Percentiles rank a stretch among this genome's conserved stretches.
These are phyloP conservation scores for Epithemia pelagica DNA, from an alignment of 108 stramenopile genomes.

Conservation along the genomic window DNA sequence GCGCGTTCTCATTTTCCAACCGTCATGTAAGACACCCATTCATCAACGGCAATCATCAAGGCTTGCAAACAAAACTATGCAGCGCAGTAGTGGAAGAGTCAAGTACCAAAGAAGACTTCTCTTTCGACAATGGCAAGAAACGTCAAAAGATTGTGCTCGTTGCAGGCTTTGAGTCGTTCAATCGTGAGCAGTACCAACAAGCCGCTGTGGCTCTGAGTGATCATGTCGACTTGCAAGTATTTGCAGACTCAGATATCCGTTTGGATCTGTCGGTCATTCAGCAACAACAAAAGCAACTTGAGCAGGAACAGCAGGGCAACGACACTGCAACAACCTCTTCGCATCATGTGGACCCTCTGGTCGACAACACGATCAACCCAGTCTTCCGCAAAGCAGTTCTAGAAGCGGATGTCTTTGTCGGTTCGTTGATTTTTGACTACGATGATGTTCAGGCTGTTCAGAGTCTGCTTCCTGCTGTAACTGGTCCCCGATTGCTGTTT, in stretches of 20 bases:
- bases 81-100: too few relatives aligned
- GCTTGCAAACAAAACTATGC: too few relatives aligned
- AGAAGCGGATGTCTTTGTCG: constrained; percentile 70
- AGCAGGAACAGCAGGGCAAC: neutral
- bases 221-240: constrained; percentile 34
- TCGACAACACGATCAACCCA: constrained; percentile 25
- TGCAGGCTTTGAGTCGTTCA: constrained; percentile 89
- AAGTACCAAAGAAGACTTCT: too few relatives aligned
- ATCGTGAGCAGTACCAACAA: constrained; percentile 60
- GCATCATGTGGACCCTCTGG: neutral
- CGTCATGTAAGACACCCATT: too few relatives aligned
- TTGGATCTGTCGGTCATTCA: constrained; percentile 6
- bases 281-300: constrained; percentile 21
- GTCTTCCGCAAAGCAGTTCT: constrained; percentile 43
- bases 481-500: constrained; percentile 63
- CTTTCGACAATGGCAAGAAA: too few relatives aligned
- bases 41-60: too few relatives aligned
- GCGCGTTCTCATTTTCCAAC: too few relatives aligned
- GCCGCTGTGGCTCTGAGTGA: constrained; percentile 30
- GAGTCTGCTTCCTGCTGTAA: constrained; percentile 29
- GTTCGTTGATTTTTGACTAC: constrained; percentile 75
- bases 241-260: constrained; percentile 63
- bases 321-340: neutral
- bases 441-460: constrained; percentile 48
- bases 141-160: constrained; percentile 71